Base-by-base conservation (phyloP, 495 filamentous ascomycete genomes). In the Hypoxylon subgilvum region DNA sequence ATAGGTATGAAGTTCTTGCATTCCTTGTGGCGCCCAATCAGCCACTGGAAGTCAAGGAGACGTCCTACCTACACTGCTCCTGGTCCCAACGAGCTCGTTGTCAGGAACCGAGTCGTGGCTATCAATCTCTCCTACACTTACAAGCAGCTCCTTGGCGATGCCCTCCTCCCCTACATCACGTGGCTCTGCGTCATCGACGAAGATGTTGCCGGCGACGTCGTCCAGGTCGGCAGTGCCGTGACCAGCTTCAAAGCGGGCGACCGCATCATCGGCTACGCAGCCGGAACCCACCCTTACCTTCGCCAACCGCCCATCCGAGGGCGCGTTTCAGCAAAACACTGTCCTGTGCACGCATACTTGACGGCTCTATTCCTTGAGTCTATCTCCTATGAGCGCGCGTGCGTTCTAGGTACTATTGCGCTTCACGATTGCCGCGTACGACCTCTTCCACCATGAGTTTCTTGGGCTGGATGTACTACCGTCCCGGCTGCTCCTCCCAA, bases 161-260 rank as follows among this genome's bases (percentile, higher is more conserved):
- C 61, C 4, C 28, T 66, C 0, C 66, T 70, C n/a, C 12, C 43
- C 2, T 80, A 77, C 36, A 80, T 80, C 4, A 56, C 63, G n/a
- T 59, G 32, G 38, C 56, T 47, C 21, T 52, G 28, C 12, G 67
- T 81, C 22, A 60, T 80, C 0, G 81, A 82, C 25, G 54, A 51
- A 46, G 83, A 84, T 42, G 59, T 79, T 18, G 74, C 77, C 1
- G 83, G 83, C 6, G 69, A 71, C 9, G 71, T 85, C 10, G 67
- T 69, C n/a, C 69, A 66, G 17, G 67, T 79, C 23, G 81, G 82
- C 22, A 48, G 40, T 4, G 66, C 32, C 2, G 76, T 79, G 7
- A 73, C 61, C 8, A 46, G 54, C 1, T 79, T 82, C 67, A 72
- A 76, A 30, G 22, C 50, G 0, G 75, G 78, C 3, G 75, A 77